phyloP scores from a whole-genome alignment of 176 grass and related monocot species.

The Cenchrus purpureus region DNA sequence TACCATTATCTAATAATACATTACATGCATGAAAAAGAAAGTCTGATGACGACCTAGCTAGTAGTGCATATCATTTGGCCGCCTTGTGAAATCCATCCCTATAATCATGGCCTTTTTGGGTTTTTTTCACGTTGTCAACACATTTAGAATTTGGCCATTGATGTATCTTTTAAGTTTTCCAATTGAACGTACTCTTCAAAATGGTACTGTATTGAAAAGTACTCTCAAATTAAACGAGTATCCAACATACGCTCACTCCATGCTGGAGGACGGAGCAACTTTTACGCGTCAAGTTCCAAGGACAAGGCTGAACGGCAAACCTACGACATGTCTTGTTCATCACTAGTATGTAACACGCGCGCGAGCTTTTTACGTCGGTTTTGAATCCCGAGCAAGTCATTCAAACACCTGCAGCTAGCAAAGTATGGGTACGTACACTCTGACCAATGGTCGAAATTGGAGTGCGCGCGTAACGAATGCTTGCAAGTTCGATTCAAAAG shows the following conservation, averaged over 20 bases:
- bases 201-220: too few relatives aligned
- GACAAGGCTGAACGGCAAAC: not conserved
- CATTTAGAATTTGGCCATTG: too few relatives aligned
- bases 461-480: not conserved
- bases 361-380: not conserved
- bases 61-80: too few relatives aligned
- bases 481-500: not conserved
- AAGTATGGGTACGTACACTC: not conserved
- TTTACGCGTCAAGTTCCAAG: not conserved
- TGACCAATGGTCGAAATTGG: not conserved
- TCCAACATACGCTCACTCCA: not conserved
- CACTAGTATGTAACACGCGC: not conserved
- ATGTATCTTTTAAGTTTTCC: too few relatives aligned
- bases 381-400: constrained; percentile 4
- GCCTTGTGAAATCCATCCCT: too few relatives aligned
- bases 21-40: too few relatives aligned
- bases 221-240: not conserved
- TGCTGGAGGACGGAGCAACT: not conserved
- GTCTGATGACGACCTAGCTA: too few relatives aligned
- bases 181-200: too few relatives aligned
- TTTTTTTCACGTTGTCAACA: too few relatives aligned
- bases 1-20: too few relatives aligned
- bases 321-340: not conserved
- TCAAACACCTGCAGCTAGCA: not conserved
- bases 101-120: too few relatives aligned